These are phyloP conservation scores for Talaromyces adpressus DNA, from an alignment of 495 filamentous ascomycete genomes.

Conservation along the genomic window DNA sequence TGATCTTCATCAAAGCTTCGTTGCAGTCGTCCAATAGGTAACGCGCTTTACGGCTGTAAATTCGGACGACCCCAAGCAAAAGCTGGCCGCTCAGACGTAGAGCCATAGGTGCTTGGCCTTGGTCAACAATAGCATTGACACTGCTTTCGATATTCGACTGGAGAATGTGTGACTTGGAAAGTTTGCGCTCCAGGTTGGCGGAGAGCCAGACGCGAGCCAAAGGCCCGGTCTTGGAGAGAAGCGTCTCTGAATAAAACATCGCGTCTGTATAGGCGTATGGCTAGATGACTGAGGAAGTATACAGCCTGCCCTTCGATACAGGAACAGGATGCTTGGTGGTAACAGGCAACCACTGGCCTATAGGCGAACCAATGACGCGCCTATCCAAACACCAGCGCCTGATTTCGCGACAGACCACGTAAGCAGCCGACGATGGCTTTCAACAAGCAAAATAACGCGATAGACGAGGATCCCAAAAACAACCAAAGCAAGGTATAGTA, in stretches of 20 bases:
- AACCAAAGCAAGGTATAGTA: background rate
- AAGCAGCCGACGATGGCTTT: background rate
- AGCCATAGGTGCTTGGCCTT: conserved; percentile 91
- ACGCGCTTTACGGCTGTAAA: conserved; percentile 93
- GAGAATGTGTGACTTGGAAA: conserved; percentile 89
- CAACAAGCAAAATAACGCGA: background rate
- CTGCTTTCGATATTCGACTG: conserved; percentile 89
- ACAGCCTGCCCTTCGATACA: background rate
- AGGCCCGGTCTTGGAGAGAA: conserved; percentile 93
- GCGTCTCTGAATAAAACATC: conserved; percentile 98
- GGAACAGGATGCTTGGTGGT: background rate
- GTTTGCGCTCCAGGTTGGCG: conserved; percentile 93
- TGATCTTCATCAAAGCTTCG: conserved; percentile 94
- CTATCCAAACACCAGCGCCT: conserved; percentile 7
- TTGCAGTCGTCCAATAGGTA: conserved; percentile 97
- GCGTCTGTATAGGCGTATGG: conserved; percentile 18
- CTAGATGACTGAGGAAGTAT: background rate
- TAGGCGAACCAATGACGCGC: conserved; percentile 4
- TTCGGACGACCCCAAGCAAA: conserved; percentile 88
- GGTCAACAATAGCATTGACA: conserved; percentile 87
- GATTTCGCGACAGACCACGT: conserved; percentile 6
- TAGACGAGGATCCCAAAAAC: background rate
- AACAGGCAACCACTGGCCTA: background rate
- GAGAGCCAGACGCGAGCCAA: conserved; percentile 97
- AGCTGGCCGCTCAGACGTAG: conserved; percentile 90